A percentile compares a stretch with the other conserved stretches of the same genome.
phyloP scores from a whole-genome alignment of 495 filamentous ascomycete species.

The Zalerion maritima region DNA sequence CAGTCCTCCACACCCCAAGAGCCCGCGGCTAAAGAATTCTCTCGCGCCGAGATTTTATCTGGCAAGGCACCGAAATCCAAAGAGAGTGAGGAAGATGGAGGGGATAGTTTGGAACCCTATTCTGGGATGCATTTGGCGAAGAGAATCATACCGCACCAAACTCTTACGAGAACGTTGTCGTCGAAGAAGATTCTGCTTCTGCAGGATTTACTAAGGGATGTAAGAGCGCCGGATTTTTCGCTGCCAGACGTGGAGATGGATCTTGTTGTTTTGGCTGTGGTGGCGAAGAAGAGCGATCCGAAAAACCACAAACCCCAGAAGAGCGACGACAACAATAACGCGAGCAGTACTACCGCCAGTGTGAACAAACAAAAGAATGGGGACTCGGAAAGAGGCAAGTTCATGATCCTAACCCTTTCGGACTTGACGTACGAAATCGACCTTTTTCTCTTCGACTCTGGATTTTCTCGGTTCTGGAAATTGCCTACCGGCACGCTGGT shows the following conservation, averaged over 20 bases:
- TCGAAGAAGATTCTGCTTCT: constrained; percentile 65
- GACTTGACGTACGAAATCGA: constrained; percentile 87
- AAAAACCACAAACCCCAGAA: constrained; percentile 41
- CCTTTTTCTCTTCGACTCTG: constrained; percentile 80
- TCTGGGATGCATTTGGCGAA: constrained; percentile 73
- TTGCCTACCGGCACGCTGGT: constrained; percentile 72
- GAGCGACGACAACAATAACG: constrained; percentile 13
- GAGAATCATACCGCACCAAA: constrained; percentile 70
- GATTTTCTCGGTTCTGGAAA: constrained; percentile 84
- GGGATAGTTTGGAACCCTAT: constrained; percentile 61
- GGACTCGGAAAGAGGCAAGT: constrained; percentile 51
- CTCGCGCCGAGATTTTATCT: constrained; percentile 44
- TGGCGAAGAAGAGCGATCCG: constrained; percentile 76
- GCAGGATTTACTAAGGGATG: constrained; percentile 63
- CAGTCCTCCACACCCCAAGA: too few relatives aligned
- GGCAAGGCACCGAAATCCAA: constrained; percentile 10
- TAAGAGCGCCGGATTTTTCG: constrained; percentile 74
- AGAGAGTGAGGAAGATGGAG: constrained; percentile 20
- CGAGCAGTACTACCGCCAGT: constrained; percentile 24
- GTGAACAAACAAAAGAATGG: constrained; percentile 29
- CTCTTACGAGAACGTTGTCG: constrained; percentile 56
- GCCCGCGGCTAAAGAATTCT: constrained; percentile 35
- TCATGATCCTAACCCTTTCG: constrained; percentile 79
- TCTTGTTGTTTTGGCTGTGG: constrained; percentile 72
- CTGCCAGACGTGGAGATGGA: constrained; percentile 75